phyloP scores from a whole-genome alignment of 805 yeast species.

The Wickerhamomyces bisporus region DNA sequence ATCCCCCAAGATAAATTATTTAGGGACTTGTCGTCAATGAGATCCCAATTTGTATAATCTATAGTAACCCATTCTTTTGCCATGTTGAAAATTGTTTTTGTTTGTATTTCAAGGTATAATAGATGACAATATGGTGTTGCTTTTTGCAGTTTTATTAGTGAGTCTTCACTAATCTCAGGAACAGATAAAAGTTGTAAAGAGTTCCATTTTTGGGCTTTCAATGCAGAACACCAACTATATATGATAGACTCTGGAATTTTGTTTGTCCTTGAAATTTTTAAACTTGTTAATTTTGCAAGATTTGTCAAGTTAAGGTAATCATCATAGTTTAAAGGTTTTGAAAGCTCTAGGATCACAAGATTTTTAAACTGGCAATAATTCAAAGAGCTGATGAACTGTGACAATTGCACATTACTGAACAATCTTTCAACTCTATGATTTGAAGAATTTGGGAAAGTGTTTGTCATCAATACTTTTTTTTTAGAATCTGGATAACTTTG shows the following conservation, averaged over 20 bases:
- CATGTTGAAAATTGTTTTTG: conserved; percentile 8
- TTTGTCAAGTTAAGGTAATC: conserved; percentile 17
- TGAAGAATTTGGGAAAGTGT: conserved; percentile 14
- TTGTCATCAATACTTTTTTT: conserved; percentile 12
- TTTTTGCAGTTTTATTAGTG: conserved; percentile 16
- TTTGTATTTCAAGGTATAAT: conserved; percentile 15
- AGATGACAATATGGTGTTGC: conserved; percentile 10
- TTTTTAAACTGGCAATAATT: conserved; percentile 12
- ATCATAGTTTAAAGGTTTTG: conserved; percentile 10
- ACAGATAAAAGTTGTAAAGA: conserved; percentile 18
- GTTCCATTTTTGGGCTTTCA: conserved; percentile 20
- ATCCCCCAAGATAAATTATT: conserved; percentile 17
- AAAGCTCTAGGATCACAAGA: conserved; percentile 15
- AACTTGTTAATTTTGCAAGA: conserved; percentile 13
- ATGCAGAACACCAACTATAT: conserved; percentile 18
- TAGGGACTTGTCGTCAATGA: conserved; percentile 4
- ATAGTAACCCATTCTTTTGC: conserved; percentile 14
- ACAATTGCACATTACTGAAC: conserved; percentile 20
- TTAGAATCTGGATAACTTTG: conserved; percentile 10
- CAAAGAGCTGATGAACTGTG: conserved; percentile 10
- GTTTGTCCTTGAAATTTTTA: conserved; percentile 11
- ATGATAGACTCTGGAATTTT: conserved; percentile 16
- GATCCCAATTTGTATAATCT: conserved; percentile 16
- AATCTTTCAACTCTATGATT: conserved; percentile 32
- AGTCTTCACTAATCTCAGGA: conserved; percentile 13